These are phyloP conservation scores for Solidago caesia DNA, from an alignment of 129 eudicot genomes.

Conservation along the genomic window DNA sequence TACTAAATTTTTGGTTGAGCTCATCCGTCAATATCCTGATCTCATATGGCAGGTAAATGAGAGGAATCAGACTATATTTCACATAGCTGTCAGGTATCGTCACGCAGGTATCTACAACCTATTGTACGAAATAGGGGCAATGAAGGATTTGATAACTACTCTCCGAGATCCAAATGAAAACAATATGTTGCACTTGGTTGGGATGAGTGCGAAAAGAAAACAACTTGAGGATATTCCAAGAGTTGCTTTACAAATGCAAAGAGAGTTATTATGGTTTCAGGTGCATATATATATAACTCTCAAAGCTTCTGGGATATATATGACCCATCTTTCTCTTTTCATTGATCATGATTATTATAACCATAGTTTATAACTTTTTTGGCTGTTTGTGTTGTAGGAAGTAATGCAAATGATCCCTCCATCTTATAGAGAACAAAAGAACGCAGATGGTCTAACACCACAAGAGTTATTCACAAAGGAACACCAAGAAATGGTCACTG, in stretches of 20 bases:
- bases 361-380: background rate
- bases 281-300: slow-evolving; percentile 15
- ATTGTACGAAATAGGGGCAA: background rate
- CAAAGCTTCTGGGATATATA: too few species aligned
- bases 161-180: background rate
- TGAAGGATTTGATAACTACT: slow-evolving; percentile 1
- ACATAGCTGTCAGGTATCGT: slow-evolving; percentile 23
- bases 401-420: slow-evolving; percentile 34
- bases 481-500: slow-evolving; percentile 33
- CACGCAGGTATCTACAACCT: background rate
- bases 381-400: slow-evolving; percentile 27
- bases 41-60: slow-evolving; percentile 21
- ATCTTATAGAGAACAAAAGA: slow-evolving; percentile 23
- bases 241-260: slow-evolving; percentile 56
- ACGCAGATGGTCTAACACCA: slow-evolving; percentile 37
- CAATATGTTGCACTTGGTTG: slow-evolving; percentile 17
- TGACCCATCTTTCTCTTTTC: too few species aligned
- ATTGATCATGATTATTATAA: too few species aligned
- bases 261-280: slow-evolving; percentile 47
- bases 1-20: background rate
- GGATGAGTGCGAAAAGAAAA: too few species aligned
- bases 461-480: slow-evolving; percentile 34
- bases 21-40: background rate
- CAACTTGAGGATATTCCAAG: too few species aligned
- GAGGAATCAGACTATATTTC: slow-evolving; percentile 31